Conservation (phyloP, 2,329 filamentous ascomycete species). For the Paecilomyces variotii region DNA sequence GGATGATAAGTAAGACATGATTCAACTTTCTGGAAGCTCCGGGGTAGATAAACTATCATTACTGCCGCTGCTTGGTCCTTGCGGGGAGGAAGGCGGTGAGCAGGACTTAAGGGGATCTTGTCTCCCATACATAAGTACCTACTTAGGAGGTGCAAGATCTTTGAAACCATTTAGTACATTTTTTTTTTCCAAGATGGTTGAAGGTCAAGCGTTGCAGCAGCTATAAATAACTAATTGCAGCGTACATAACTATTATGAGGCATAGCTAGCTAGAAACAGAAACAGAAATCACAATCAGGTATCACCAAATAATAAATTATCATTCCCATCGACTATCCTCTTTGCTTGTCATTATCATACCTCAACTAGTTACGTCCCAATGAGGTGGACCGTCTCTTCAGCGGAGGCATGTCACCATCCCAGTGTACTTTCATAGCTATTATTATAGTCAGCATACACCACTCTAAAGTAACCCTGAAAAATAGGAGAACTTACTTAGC, state of each 20-base stretch:
- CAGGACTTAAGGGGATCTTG: not conserved
- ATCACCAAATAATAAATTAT: constrained; percentile 8
- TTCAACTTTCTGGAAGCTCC: not conserved
- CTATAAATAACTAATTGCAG: too few species aligned
- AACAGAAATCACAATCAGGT: not conserved
- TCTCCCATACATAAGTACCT: not conserved
- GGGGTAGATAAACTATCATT: not conserved
- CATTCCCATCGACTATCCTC: constrained; percentile 14
- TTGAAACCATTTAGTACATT: not conserved
- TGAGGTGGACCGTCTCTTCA: constrained; percentile 9
- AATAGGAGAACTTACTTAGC: constrained; percentile 24
- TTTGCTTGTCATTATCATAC: not conserved
- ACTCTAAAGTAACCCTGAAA: not conserved
- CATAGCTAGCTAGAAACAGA: not conserved
- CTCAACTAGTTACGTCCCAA: not conserved
- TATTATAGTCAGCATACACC: constrained; percentile 9
- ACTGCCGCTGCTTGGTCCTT: not conserved
- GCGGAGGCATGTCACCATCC: constrained; percentile 26
- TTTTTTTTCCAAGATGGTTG: not conserved
- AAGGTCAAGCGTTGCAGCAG: too few species aligned
- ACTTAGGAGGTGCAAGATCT: not conserved
- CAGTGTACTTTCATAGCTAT: constrained; percentile 39
- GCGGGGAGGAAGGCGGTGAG: not conserved
- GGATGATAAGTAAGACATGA: too few species aligned
- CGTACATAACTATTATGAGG: too few species aligned